Evolutionary conservation across 805 yeast species (phyloP).

Genomic region (Candida vartiovaarae): DNA sequence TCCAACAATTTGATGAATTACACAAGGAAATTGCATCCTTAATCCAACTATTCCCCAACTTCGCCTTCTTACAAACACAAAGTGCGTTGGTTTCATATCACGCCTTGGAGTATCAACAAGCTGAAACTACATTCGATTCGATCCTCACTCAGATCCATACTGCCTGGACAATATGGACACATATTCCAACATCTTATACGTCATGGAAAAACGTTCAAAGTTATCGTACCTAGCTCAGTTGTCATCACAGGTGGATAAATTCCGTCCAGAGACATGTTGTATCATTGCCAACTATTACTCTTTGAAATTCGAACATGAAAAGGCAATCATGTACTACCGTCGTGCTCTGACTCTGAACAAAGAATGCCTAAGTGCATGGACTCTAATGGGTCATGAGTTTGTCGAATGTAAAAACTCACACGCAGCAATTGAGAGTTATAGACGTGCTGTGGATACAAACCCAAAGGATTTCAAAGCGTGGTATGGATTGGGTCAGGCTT

Average conservation of each 20-base stretch:
- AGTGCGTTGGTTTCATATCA: slow-evolving; percentile 78
- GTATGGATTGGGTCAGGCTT: slow-evolving; percentile 98
- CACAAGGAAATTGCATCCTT: slow-evolving; percentile 43
- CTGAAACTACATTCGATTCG: slow-evolving; percentile 74
- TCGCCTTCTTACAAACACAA: slow-evolving; percentile 70
- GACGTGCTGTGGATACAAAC: slow-evolving; percentile 88
- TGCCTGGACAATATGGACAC: slow-evolving; percentile 87
- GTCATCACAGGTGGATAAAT: slow-evolving; percentile 74
- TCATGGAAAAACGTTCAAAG: slow-evolving; percentile 83
- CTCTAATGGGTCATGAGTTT: slow-evolving; percentile 97
- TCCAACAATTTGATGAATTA: slow-evolving; percentile 55
- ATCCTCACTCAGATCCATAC: slow-evolving; percentile 72
- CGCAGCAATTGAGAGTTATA: slow-evolving; percentile 93
- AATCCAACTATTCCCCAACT: slow-evolving; percentile 56
- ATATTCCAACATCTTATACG: slow-evolving; percentile 91
- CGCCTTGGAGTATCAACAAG: slow-evolving; percentile 74
- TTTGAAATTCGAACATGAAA: slow-evolving; percentile 86
- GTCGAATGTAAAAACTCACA: slow-evolving; percentile 93
- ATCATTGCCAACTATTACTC: slow-evolving; percentile 91
- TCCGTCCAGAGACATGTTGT: slow-evolving; percentile 92
- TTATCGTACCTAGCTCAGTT: slow-evolving; percentile 82
- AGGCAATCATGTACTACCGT: slow-evolving; percentile 87
- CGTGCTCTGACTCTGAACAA: slow-evolving; percentile 80
- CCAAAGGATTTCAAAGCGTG: slow-evolving; percentile 90
- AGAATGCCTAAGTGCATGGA: slow-evolving; percentile 88